Percentiles rank a stretch among this genome's conserved stretches.
phyloP scores from a whole-genome alignment of 2,329 filamentous ascomycete species.

The Monosporascus sp. region DNA sequence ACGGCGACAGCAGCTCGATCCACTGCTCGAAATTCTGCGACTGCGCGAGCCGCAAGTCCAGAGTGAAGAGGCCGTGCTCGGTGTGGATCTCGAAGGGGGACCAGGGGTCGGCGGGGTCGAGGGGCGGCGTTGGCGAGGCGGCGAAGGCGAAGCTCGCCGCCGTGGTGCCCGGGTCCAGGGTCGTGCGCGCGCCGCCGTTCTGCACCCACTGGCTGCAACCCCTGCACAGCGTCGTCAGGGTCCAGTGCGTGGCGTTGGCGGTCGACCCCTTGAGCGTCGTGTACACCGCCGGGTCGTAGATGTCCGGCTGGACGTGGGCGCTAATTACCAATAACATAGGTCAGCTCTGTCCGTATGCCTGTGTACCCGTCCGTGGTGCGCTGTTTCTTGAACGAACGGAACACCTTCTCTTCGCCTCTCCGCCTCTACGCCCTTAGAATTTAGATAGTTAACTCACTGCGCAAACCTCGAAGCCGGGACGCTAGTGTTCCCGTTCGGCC shows the following conservation, averaged over 20 bases:
- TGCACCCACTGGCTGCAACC: constrained; percentile 31
- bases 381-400: too few relatives aligned
- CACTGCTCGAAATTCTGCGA: constrained; percentile 11
- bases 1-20: constrained; percentile 1
- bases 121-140: constrained; percentile 10
- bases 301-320: constrained; percentile 26
- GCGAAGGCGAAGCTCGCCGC: constrained; percentile 15
- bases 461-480: constrained; percentile 19
- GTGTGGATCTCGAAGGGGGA: constrained; percentile 13
- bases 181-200: constrained; percentile 13
- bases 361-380: background rate
- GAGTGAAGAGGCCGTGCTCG: constrained; percentile 12
- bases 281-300: constrained; percentile 29
- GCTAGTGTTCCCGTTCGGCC: constrained; percentile 17
- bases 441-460: constrained; percentile 10
- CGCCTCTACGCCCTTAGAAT: too few relatives aligned
- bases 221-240: constrained; percentile 31
- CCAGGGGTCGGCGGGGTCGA: constrained; percentile 9
- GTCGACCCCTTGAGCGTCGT: constrained; percentile 28
- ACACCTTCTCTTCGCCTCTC: too few relatives aligned
- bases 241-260: constrained; percentile 36
- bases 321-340: constrained; percentile 5
- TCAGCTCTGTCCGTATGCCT: background rate
- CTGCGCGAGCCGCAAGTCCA: constrained; percentile 12
- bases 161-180: constrained; percentile 11